phyloP scores from a whole-genome alignment of 1,284 basidiomycete genomes.

The Sporisorium scitamineum region DNA sequence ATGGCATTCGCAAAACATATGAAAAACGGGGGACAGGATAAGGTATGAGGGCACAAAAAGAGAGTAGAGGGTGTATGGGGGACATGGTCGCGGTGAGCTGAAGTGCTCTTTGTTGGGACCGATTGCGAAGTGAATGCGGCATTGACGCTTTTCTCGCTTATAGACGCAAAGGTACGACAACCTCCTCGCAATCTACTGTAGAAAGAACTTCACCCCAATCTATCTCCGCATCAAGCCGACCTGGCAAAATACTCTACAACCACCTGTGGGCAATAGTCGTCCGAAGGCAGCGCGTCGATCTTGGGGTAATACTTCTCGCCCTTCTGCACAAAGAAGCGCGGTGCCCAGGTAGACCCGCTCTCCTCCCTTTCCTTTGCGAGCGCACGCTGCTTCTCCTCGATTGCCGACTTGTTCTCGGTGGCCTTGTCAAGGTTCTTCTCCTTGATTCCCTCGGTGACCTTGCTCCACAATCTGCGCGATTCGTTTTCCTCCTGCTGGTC shows the following conservation, averaged over 20 bases:
- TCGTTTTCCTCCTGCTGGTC: conserved; percentile 90
- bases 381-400: conserved; percentile 93
- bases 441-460: conserved; percentile 87
- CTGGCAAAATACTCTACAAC: conserved; percentile 56
- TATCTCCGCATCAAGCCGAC: not conserved
- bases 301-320: conserved; percentile 70
- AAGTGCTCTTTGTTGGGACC: too few relatives aligned
- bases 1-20: not conserved
- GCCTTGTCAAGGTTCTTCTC: conserved; percentile 92
- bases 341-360: conserved; percentile 76
- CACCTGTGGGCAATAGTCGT: conserved; percentile 44
- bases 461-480: conserved; percentile 81
- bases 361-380: conserved; percentile 82
- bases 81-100: not conserved
- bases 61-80: not conserved
- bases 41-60: not conserved
- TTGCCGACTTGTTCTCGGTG: conserved; percentile 86
- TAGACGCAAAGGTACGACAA: too few relatives aligned
- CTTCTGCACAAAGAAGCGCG: conserved; percentile 83
- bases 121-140: not conserved
- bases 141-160: too few relatives aligned
- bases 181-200: not conserved
- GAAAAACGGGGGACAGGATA: not conserved
- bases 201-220: not conserved
- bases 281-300: conserved; percentile 53